Percentiles rank a stretch among this genome's conserved stretches.
Conservation (phyloP, 225 moss, liverwort and hornwort genomes). For the Pleurozium schreberi region DNA sequence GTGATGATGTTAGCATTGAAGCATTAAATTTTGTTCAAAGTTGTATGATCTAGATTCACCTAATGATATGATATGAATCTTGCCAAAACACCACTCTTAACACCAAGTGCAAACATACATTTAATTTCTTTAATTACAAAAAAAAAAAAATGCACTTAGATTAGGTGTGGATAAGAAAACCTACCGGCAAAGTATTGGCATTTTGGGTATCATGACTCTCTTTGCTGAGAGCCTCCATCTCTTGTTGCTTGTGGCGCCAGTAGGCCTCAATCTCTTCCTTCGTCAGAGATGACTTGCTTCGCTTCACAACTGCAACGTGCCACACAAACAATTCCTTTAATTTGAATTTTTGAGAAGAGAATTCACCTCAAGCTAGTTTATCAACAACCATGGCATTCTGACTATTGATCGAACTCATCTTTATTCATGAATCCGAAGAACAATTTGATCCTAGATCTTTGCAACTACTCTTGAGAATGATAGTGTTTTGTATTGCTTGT, state of each 20-base stretch:
- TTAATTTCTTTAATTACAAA: too few relatives aligned
- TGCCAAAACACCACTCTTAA: neutral
- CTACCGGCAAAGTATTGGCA: neutral
- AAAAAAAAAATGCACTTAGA: neutral
- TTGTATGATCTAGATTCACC: neutral
- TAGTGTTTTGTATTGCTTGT: neutral
- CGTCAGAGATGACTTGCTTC: conserved; percentile 25
- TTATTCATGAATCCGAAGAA: neutral
- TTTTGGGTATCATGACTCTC: neutral
- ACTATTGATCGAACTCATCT: too few relatives aligned
- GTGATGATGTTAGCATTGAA: neutral
- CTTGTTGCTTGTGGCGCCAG: conserved; percentile 20
- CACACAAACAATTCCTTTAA: neutral
- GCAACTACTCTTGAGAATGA: neutral
- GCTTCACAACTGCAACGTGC: conserved; percentile 13
- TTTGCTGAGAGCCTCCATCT: neutral
- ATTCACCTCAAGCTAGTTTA: neutral
- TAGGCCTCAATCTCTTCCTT: conserved; percentile 26
- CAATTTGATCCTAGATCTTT: neutral
- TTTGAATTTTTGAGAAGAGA: too few relatives aligned
- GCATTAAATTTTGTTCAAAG: neutral
- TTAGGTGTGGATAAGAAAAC: neutral
- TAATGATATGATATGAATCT: neutral
- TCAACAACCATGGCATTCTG: neutral
- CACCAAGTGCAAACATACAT: neutral